Base-by-base conservation (phyloP, 192 early-diverging fungal species). In the Kappamyces sp. region DNA sequence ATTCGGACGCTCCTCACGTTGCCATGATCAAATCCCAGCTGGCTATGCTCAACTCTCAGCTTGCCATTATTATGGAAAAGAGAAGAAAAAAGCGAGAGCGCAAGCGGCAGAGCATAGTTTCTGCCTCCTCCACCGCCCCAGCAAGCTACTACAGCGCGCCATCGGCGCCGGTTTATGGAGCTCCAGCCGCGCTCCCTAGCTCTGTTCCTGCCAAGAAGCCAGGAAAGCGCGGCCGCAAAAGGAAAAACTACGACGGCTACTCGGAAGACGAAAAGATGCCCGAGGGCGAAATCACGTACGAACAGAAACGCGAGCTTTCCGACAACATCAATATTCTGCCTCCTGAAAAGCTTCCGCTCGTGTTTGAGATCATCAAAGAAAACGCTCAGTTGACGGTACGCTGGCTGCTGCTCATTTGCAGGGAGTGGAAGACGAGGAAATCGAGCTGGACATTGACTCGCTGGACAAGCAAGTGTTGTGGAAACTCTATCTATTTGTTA, bases 381-480 rank as follows among this genome's bases (percentile, higher is more conserved):
- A 76, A 67, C 48, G 79, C 82, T 70, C 13, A n/a, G n/a, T 5
- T 57, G 33, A 23, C 38, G 40, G 57, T 59, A 59, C 23, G 23
- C 23, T 4, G 12, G 10, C 12, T 9, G 33, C 49, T 44, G 8
- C 23, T 32, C 32, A 32, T 51, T 33, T 40, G 2, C 53, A 74
- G 46, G 55, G 59, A 3, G 71, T 74, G n/a, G 80, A 75, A 3
- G 83, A 88, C 58, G 88, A 90, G 40, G 94, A 97, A 69, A 91
- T 97, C 58, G 93, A 97, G 66, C 77, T 98, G 62, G 95, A 98
- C 60, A 95, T 98, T 71, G 93, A 95, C 60, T 77, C 89, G 0
- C 74, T 97, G 47, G 88, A 91, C 67, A 82, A 85, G 58, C 71
- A 69, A 35, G 94, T 92, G 7, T 78, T 95, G 32, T 88, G 82